Evolutionary conservation across 331 rosid genomes (phyloP).

Genomic region (Quercus phellos): DNA sequence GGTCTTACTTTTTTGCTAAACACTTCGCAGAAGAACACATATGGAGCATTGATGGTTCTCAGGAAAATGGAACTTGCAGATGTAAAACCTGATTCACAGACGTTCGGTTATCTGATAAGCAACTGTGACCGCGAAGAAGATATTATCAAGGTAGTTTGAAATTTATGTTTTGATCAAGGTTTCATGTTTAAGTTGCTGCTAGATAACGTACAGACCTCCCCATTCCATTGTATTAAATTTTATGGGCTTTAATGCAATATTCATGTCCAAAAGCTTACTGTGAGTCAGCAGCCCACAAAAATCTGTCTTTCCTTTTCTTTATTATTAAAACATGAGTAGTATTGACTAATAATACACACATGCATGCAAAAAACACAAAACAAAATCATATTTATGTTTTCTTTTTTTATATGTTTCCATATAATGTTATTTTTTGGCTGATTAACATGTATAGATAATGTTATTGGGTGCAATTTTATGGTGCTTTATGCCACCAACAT

Average conservation of each 20-base stretch:
- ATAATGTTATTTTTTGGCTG: not conserved
- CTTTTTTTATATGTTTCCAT: not conserved
- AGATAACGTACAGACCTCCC: not conserved
- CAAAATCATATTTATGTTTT: not conserved
- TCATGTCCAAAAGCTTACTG: slow-evolving; percentile 13
- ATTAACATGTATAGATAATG: not conserved
- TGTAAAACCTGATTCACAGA: slow-evolving; percentile 63
- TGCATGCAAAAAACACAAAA: not conserved
- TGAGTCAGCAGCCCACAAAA: not conserved
- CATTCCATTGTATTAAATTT: not conserved
- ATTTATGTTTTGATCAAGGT: slow-evolving; percentile 13
- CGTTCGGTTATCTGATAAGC: slow-evolving; percentile 58
- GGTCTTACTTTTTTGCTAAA: slow-evolving; percentile 4
- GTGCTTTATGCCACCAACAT: not conserved
- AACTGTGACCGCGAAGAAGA: slow-evolving; percentile 57
- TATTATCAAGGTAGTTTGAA: slow-evolving; percentile 50
- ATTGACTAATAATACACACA: not conserved
- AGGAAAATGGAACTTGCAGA: slow-evolving; percentile 55
- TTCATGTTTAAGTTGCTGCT: not conserved
- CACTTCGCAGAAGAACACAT: slow-evolving; percentile 57
- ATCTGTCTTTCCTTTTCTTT: not conserved
- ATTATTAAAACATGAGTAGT: not conserved
- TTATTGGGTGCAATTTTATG: not conserved
- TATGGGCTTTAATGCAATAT: slow-evolving; percentile 5
- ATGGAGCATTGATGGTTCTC: slow-evolving; percentile 48